phyloP scores from a whole-genome alignment of 768 basidiomycete species.

The Lactarius pseudohatsudake region DNA sequence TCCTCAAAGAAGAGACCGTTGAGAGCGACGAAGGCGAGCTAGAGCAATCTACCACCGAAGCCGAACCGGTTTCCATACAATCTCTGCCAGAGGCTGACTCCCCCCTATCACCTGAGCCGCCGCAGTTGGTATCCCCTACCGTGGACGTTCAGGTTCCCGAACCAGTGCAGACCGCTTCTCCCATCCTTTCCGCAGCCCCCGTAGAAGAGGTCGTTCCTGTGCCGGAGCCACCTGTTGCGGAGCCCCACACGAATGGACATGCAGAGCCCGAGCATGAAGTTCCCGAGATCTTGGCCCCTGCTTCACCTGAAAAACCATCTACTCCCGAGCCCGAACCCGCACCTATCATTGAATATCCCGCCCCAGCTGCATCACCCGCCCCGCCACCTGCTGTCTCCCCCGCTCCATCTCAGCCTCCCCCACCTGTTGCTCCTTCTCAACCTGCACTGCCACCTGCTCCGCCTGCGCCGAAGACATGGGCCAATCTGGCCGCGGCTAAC shows the following conservation, averaged over 20 bases:
- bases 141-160: conserved; percentile 34
- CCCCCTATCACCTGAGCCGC: conserved; percentile 27
- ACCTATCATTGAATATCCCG: conserved; percentile 31
- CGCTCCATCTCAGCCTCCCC: conserved; percentile 28
- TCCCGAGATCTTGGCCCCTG: conserved; percentile 33
- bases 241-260: conserved; percentile 32
- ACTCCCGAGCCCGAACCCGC: conserved; percentile 37
- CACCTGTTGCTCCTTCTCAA: conserved; percentile 37
- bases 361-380: conserved; percentile 35
- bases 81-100: conserved; percentile 35
- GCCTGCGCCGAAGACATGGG: conserved; percentile 80
- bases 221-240: conserved; percentile 33
- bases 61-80: conserved; percentile 52
- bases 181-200: conserved; percentile 42
- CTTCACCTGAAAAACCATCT: conserved; percentile 36
- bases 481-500: conserved; percentile 83
- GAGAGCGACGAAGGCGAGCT: conserved; percentile 62
- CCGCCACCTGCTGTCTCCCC: conserved; percentile 34
- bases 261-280: conserved; percentile 43
- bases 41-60: conserved; percentile 34
- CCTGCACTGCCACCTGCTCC: conserved; percentile 44
- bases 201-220: conserved; percentile 38
- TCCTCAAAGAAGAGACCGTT: conserved; percentile 92
- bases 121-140: conserved; percentile 31
- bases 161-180: conserved; percentile 41